Base-by-base conservation (phyloP, 192 early-diverging fungal species). In the Entomortierella parvispora region DNA sequence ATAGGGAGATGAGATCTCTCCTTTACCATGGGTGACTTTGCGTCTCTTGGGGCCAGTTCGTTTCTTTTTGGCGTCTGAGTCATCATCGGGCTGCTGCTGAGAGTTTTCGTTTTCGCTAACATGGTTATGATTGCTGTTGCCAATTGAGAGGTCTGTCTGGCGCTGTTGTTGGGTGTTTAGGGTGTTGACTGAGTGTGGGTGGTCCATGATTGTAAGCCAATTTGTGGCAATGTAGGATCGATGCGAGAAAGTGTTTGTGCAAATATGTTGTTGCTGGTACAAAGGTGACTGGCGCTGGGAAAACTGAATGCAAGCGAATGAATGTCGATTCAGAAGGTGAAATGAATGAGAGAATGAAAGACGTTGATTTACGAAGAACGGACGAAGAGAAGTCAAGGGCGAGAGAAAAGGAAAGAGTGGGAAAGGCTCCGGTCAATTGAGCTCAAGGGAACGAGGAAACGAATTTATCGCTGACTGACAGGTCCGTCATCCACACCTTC, bases 21-120 rank as follows among this genome's bases (percentile, higher is more conserved):
- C 31, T 9, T 34, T 85, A 86, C 87, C 87, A 69, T 89, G 85
- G 40, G 87, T 85, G 33, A 89, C 87, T 65, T 89, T 89, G 71
- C 85, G 67, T 70, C 87, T 56, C 55, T 89, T 89, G 5, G 87
- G 85, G 2, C 84, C 87, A 3, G 82, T 74, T 59, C 85, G 57
- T 60, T 89, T 89, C 79, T 87, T 89, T 66, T 87, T 89, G 42
- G 83, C 55, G 20, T 88, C 50, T 25, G 65, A 59, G 7, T 75
- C 74, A 12, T 62, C 67, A 18, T 80, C 66, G 32, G 63, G 42
- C 25, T 67, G 57, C 23, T 79, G 68, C 5, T 55, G 67, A 15
- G 31, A 0, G 4, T 26, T 55, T 55, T 9, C 28, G 4, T 28
- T 25, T 25, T 22, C 53, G 43, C 40, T 58, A 37, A 8, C 22